Evolutionary conservation across 305 asterid genomes (phyloP).

Genomic region (Fraxinus greggii): DNA sequence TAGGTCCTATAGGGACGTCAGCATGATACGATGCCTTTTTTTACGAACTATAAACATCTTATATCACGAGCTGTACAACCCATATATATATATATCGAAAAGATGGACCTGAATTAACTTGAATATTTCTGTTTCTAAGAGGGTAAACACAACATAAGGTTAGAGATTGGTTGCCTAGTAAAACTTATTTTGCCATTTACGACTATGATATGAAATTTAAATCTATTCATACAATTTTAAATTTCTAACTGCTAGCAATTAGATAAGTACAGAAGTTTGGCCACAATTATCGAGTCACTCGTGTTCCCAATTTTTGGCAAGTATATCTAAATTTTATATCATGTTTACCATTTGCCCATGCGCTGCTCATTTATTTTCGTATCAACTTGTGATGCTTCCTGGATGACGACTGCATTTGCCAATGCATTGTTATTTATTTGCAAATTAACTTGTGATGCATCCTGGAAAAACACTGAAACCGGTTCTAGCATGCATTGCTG

Average conservation of each 20-base stretch:
- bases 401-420: not conserved
- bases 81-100: too few relatives aligned
- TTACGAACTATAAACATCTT: not conserved
- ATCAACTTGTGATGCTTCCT: not conserved
- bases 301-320: not conserved
- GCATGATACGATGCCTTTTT: not conserved
- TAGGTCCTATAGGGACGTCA: not conserved
- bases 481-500: not conserved
- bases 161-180: not conserved
- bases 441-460: not conserved
- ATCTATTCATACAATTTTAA: not conserved
- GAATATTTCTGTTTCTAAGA: not conserved
- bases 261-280: not conserved
- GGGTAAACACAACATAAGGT: not conserved
- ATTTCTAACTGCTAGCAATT: not conserved
- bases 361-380: not conserved
- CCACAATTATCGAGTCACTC: not conserved
- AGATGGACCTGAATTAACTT: not conserved
- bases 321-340: not conserved
- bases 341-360: not conserved
- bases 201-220: not conserved
- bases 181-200: not conserved
- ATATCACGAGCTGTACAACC: not conserved
- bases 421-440: not conserved
- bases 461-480: not conserved